Evolutionary conservation across 2,329 filamentous ascomycete species (phyloP).

Genomic region (Botrytis medusae): DNA sequence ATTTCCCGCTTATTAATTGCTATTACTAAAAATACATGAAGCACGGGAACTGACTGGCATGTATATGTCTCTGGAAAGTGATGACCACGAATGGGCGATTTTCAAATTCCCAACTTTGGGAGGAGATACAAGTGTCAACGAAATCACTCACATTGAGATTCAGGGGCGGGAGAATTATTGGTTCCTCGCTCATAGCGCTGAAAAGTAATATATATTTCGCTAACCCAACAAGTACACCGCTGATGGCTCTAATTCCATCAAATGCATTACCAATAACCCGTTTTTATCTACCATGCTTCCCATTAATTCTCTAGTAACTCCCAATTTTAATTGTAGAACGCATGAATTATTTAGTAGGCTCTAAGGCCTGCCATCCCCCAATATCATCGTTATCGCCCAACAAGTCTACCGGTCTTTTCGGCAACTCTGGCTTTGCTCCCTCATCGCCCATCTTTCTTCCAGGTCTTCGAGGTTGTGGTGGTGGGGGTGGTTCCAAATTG

Average conservation of each 20-base stretch:
- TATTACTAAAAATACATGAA: background rate
- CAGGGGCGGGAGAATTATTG: background rate
- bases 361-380: conserved; percentile 37
- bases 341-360: conserved; percentile 26
- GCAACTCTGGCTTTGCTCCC: conserved; percentile 33
- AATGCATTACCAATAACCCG: background rate
- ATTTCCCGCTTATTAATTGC: background rate
- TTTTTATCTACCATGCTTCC: background rate
- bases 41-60: background rate
- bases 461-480: conserved; percentile 34
- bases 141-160: background rate
- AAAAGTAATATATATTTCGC: background rate
- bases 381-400: conserved; percentile 33
- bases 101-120: background rate
- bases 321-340: no score
- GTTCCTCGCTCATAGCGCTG: background rate
- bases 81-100: background rate
- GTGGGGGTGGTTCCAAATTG: conserved; percentile 28
- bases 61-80: background rate
- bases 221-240: background rate
- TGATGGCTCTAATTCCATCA: background rate
- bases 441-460: conserved; percentile 28
- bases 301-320: background rate
- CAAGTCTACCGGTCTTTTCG: conserved; percentile 35
- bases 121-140: background rate